Conservation (phyloP, 768 basidiomycete genomes). For the Pleurotus eryngii region DNA sequence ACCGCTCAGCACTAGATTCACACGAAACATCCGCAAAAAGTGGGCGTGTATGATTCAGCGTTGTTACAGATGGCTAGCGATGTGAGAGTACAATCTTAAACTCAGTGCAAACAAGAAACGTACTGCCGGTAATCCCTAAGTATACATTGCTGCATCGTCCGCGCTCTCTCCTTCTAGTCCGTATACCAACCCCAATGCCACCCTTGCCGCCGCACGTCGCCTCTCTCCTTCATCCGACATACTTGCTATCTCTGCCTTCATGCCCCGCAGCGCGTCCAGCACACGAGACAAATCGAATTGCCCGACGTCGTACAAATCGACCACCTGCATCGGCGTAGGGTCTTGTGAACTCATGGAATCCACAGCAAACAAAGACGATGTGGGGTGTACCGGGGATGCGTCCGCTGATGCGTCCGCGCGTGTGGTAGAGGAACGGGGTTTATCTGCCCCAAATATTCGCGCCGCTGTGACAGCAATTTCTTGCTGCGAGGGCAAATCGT, state of each 20-base stretch:
- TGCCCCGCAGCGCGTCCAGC: conserved; percentile 56
- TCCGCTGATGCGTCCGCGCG: neutral
- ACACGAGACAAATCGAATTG: conserved; percentile 63
- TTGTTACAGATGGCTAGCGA: too few relatives aligned
- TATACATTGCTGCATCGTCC: neutral
- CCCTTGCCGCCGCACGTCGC: conserved; percentile 64
- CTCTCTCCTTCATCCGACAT: conserved; percentile 63
- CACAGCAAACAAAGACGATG: neutral
- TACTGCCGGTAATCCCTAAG: neutral
- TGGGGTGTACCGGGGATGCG: neutral
- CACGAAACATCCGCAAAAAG: too few relatives aligned
- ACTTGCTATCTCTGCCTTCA: conserved; percentile 72
- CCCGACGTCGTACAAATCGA: conserved; percentile 33
- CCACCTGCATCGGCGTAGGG: conserved; percentile 1
- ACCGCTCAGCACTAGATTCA: too few relatives aligned
- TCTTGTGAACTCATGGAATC: neutral
- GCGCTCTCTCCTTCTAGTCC: conserved; percentile 40
- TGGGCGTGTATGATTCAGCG: too few relatives aligned
- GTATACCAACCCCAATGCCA: conserved; percentile 71
- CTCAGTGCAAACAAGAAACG: neutral
- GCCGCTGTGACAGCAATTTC: conserved; percentile 49
- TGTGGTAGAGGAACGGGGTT: neutral
- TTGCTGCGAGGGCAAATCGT: conserved; percentile 40
- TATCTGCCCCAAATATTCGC: conserved; percentile 43
- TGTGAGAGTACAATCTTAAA: too few relatives aligned